Percentiles rank a stretch among this genome's conserved stretches.
Evolutionary conservation across 2,329 filamentous ascomycete genomes (phyloP).

Genomic region (Fusarium anguioides): DNA sequence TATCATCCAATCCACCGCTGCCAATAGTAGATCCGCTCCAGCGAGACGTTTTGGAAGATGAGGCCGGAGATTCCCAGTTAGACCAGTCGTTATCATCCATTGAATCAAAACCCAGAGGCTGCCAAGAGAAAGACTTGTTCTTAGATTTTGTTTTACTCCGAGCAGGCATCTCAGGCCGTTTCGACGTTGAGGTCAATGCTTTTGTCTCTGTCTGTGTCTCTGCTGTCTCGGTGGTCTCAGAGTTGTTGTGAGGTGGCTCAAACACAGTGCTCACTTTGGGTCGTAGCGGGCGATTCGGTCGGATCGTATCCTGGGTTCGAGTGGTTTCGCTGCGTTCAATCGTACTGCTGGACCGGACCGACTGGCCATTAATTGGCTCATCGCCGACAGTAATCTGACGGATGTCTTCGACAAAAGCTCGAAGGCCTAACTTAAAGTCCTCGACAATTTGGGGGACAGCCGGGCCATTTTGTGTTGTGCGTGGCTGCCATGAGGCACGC

Average conservation of each 20-base stretch:
- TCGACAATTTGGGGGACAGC: slow-evolving; percentile 82
- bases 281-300: slow-evolving; percentile 55
- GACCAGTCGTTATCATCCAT: slow-evolving; percentile 73
- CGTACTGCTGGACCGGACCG: slow-evolving; percentile 34
- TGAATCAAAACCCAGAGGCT: slow-evolving; percentile 66
- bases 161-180: slow-evolving; percentile 43
- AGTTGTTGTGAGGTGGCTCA: slow-evolving; percentile 48
- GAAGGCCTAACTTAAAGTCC: slow-evolving; percentile 88
- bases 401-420: slow-evolving; percentile 95
- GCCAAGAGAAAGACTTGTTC: slow-evolving; percentile 70
- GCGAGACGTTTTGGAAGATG: slow-evolving; percentile 63
- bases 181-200: slow-evolving; percentile 43
- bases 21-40: slow-evolving; percentile 72
- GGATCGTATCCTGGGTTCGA: slow-evolving; percentile 60
- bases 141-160: slow-evolving; percentile 55
- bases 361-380: slow-evolving; percentile 75
- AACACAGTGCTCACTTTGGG: slow-evolving; percentile 57
- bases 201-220: slow-evolving; percentile 12
- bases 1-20: slow-evolving; percentile 55
- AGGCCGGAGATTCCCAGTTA: slow-evolving; percentile 70
- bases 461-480: slow-evolving; percentile 56
- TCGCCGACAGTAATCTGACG: slow-evolving; percentile 96
- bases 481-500: slow-evolving; percentile 70
- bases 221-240: slow-evolving; percentile 17
- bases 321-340: slow-evolving; percentile 39